phyloP scores from a whole-genome alignment of 2,329 filamentous ascomycete genomes.

The Claviceps maximensis region DNA sequence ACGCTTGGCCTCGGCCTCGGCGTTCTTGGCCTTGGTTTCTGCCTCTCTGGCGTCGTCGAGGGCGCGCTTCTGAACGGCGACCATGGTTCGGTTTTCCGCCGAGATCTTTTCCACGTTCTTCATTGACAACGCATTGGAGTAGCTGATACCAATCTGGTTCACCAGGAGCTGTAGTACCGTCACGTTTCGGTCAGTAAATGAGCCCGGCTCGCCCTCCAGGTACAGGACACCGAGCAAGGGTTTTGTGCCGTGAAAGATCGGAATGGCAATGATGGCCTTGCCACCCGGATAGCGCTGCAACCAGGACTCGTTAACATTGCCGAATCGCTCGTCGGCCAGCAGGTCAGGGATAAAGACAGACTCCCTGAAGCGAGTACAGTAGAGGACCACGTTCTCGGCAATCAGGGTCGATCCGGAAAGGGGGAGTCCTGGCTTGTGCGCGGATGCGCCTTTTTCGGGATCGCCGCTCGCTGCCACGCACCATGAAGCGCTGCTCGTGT shows the following conservation, averaged over 20 bases:
- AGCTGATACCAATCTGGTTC: conserved; percentile 64
- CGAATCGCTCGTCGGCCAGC: conserved; percentile 62
- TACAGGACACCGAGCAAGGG: conserved; percentile 62
- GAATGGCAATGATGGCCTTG: conserved; percentile 66
- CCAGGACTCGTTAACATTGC: conserved; percentile 59
- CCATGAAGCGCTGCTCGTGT: conserved; percentile 41
- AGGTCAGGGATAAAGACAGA: conserved; percentile 62
- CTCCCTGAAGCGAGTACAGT: conserved; percentile 65
- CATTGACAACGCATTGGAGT: conserved; percentile 53
- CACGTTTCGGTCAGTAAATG: conserved; percentile 62
- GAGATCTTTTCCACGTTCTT: conserved; percentile 65
- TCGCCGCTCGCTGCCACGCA: conserved; percentile 62
- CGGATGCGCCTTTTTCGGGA: conserved; percentile 52
- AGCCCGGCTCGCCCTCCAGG: conserved; percentile 59
- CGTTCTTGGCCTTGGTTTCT: conserved; percentile 63
- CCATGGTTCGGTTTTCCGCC: conserved; percentile 65
- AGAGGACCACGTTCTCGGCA: conserved; percentile 65
- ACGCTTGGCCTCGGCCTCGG: conserved; percentile 62
- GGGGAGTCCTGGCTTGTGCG: conserved; percentile 52
- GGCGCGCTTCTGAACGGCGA: conserved; percentile 61
- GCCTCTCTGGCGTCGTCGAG: conserved; percentile 59
- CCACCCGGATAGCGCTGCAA: conserved; percentile 54
- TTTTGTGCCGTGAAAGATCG: conserved; percentile 60
- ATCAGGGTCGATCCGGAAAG: conserved; percentile 53
- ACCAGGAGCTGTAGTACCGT: conserved; percentile 57